These are phyloP conservation scores for Diaporthe australafricana DNA, from an alignment of 2,329 filamentous ascomycete species.

Conservation along the genomic window DNA sequence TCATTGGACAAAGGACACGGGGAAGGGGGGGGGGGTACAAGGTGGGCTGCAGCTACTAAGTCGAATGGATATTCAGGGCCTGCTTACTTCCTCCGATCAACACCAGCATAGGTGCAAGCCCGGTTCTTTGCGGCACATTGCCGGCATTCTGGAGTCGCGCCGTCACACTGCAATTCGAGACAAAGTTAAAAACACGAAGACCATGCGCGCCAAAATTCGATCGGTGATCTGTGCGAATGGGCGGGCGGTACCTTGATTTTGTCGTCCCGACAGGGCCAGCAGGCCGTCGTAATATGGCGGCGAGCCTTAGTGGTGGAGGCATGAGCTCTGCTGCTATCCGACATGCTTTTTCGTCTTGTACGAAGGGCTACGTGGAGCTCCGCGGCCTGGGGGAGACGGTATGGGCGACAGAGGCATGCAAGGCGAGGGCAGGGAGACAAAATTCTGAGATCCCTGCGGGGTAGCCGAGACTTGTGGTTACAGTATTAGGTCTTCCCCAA, in stretches of 20 bases:
- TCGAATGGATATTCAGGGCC: too few relatives aligned
- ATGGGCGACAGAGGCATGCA: neutral
- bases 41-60: neutral
- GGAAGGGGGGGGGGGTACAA: neutral
- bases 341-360: neutral
- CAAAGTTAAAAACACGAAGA: too few relatives aligned
- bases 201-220: neutral
- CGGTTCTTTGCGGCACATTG: neutral
- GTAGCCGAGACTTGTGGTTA: neutral
- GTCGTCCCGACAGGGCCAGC: neutral
- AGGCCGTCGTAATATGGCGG: neutral
- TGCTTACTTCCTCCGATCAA: slow-evolving; percentile 16
- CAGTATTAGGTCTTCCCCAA: neutral
- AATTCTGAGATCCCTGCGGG: neutral
- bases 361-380: neutral
- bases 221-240: neutral
- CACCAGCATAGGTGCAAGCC: neutral
- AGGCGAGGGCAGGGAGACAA: neutral
- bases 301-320: neutral
- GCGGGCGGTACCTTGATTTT: slow-evolving; percentile 7
- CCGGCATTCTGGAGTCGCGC: neutral
- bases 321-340: neutral
- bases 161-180: neutral
- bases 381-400: too few relatives aligned
- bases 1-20: neutral